A percentile compares a stretch with the other conserved stretches of the same genome.
Evolutionary conservation across 495 filamentous ascomycete species (phyloP).

Genomic region (Lophiostoma macrostomum): DNA sequence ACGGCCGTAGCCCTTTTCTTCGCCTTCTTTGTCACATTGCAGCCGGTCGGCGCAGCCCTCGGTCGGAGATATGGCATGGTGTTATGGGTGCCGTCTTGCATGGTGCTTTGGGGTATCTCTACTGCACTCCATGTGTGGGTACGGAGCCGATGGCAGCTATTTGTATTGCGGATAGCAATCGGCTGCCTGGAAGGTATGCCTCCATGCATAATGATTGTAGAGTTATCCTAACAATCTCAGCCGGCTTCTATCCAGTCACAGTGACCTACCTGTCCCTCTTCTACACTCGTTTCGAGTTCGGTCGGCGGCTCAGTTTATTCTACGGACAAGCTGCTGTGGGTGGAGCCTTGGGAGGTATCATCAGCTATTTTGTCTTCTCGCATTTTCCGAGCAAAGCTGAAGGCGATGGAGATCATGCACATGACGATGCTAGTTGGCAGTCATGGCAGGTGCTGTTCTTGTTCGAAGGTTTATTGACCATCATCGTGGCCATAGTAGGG

Average conservation of each 20-base stretch:
- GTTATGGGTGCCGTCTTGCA: constrained; percentile 54
- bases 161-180: constrained; percentile 45
- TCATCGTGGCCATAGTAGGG: constrained; percentile 46
- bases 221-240: constrained; percentile 13
- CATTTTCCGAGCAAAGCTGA: constrained; percentile 20
- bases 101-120: constrained; percentile 54
- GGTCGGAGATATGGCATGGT: constrained; percentile 51
- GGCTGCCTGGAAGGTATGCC: constrained; percentile 42
- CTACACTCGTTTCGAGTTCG: constrained; percentile 57
- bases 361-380: constrained; percentile 46
- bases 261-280: constrained; percentile 54
- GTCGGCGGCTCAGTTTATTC: constrained; percentile 51
- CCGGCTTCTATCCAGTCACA: constrained; percentile 55
- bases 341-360: constrained; percentile 53
- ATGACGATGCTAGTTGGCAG: constrained; percentile 32
- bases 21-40: constrained; percentile 54
- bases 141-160: constrained; percentile 40
- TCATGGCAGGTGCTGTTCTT: constrained; percentile 58
- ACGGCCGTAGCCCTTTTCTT: constrained; percentile 55
- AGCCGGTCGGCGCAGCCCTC: constrained; percentile 55
- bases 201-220: neutral
- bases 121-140: constrained; percentile 49
- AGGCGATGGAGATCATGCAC: constrained; percentile 17
- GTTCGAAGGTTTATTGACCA: constrained; percentile 52
- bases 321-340: constrained; percentile 58